These are phyloP conservation scores for Cucurbitaria berberidis DNA, from an alignment of 2,329 filamentous ascomycete species.

Conservation along the genomic window DNA sequence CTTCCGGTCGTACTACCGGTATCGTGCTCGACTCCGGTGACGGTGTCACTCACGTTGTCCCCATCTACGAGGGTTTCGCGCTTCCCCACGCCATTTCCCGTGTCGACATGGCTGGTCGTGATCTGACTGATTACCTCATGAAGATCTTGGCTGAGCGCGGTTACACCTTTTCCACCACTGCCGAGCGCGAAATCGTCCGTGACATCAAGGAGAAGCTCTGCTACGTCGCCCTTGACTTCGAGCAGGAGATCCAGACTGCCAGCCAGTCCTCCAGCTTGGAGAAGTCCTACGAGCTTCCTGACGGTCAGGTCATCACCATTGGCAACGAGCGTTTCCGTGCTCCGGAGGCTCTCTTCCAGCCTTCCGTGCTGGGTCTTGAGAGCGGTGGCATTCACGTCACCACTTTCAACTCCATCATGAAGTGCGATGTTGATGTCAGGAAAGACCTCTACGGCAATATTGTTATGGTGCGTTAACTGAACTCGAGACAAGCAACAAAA, in stretches of 20 bases:
- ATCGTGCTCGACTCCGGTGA: conserved; percentile 99
- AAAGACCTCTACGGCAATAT: conserved; percentile 99
- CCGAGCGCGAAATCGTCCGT: conserved; percentile 99
- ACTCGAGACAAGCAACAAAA: conserved; percentile 2
- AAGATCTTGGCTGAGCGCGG: conserved; percentile 99
- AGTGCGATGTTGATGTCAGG: conserved; percentile 99
- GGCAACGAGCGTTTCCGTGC: conserved; percentile 99
- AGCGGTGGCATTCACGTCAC: conserved; percentile 99
- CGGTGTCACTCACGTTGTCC: conserved; percentile 99
- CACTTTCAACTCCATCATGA: conserved; percentile 99
- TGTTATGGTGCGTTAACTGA: conserved; percentile 84
- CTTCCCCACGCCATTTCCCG: conserved; percentile 99
- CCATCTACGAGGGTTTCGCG: conserved; percentile 99
- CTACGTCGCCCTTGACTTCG: conserved; percentile 99
- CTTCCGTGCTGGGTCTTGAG: conserved; percentile 96
- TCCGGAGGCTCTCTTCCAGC: conserved; percentile 99
- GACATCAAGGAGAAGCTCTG: conserved; percentile 99
- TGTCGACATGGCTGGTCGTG: conserved; percentile 99
- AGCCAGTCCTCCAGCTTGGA: conserved; percentile 98
- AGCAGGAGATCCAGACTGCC: conserved; percentile 99
- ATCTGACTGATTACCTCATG: conserved; percentile 99
- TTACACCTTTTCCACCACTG: conserved; percentile 99
- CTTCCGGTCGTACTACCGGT: conserved; percentile 99
- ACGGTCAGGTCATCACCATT: conserved; percentile 99
- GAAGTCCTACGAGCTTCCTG: conserved; percentile 99